Evolutionary conservation across 257 asterid genomes (phyloP), one percentile per base, ranked within the genome.

Genomic region (Craterostigma plantagineum): DNA sequence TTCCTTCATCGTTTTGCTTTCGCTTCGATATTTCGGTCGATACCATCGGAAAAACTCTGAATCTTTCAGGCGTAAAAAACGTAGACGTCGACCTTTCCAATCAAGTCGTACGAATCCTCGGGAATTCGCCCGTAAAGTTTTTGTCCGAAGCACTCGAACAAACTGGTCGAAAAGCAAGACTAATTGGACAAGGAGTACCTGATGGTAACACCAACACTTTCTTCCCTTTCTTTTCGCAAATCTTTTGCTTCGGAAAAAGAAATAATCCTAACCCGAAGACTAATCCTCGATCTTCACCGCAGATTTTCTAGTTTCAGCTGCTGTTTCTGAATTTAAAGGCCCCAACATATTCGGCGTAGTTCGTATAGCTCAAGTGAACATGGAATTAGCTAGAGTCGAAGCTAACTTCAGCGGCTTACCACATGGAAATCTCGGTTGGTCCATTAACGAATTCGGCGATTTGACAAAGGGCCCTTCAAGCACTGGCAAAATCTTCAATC

Each of bases 281-380:
- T 7, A 17, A 9, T 17, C 1, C 11, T 35, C 47, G 37, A 12
- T 47, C 10, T 42, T 9, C 39, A 4, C 11, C 65, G 78, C 77
- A 87, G 98, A 79, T 60, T 82, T 71, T 66, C 77, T 82, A 44
- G 67, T 72, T 42, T 82, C 95, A 33, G 92, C 95, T 36, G 93
- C 91, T 14, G 95, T 90, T 43, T 66, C 92, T 42, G 98, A 90
- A 72, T 77, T 90, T 35, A 90, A 90, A 62, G 98, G 95, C 15
- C 93, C 95, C 3, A 58, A 33, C 44, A 53, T 79, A 39, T 82
- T 72, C 50, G 98, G 95, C 10, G 91, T 90, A 12, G 93, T 82
- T 52, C 93, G 92, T 34, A 49, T 90, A 53, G 91, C 98, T 56
- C 98, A 90, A 63, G 93, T 90, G 47, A 79, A 33, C 57, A 74